Base-by-base conservation (phyloP, 1,284 basidiomycete genomes). In the Marasmius sp. region DNA sequence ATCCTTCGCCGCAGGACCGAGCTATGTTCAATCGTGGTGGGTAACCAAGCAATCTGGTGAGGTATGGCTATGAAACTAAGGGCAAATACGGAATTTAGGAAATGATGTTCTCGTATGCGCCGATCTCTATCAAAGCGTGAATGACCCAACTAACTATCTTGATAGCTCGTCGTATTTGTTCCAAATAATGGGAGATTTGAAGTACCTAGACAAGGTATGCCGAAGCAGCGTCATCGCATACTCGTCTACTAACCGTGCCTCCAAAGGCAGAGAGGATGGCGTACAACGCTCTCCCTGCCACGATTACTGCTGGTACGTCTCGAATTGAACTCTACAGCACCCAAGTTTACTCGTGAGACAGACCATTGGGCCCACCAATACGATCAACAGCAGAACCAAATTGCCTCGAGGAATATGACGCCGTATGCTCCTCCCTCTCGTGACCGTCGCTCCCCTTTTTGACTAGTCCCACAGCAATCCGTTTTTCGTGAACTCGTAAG, bases 281-380 rank as follows among this genome's bases (percentile, higher is more conserved):
- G 1, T 85, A 85, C 70, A 85, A 86, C 66, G 83, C 84, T 3
- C 76, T 86, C 22, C 84, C 84, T 6, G 84, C 81, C 1, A 83
- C 81, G 0, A 66, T 85, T 33, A 85, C 82, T 7, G 83, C 82
- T 73, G 77, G 83, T 76, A 59, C 27, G 27, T 58, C 66, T 61
- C 2, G 18, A 18, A 54, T 45, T 6, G 3, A 20, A 4, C 56
- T 53, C 36, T 18, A 10, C 37, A 33, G 11, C 27, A 14, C n/a
- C 18, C 22, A 10, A 33, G 36, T 11, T 38, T n/a, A 41, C 12
- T 43, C 14, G 16, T 52, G 54, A 9, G 14, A 39, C 27, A 84
- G 82, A 84, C 64, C 85, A 85, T 82, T 85, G 84, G 84, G 80
- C 81, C 0, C 75, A 83, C 12, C 84, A 86, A 64, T 87, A 86